Percentiles rank a stretch among this genome's conserved stretches.
Conservation (phyloP, 2,329 filamentous ascomycete species). For the Clonostachys rhizophaga region DNA sequence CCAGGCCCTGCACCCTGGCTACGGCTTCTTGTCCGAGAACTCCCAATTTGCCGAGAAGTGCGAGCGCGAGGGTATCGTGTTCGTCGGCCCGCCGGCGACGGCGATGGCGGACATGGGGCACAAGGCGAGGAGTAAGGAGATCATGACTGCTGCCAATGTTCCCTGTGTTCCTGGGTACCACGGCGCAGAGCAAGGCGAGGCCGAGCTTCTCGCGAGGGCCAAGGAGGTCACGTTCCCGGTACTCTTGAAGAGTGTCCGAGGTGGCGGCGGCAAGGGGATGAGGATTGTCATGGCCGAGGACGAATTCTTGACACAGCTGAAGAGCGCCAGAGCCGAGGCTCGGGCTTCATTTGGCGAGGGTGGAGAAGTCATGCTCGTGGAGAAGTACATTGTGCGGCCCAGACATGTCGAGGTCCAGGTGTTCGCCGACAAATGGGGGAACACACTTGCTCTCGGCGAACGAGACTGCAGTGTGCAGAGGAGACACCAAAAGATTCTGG, state of each 20-base stretch:
- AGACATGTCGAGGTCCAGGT: slow-evolving; percentile 89
- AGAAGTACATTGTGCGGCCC: slow-evolving; percentile 74
- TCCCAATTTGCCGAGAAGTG: slow-evolving; percentile 84
- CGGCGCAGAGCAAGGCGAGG: slow-evolving; percentile 71
- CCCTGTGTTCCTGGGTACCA: slow-evolving; percentile 97
- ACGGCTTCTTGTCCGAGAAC: slow-evolving; percentile 95
- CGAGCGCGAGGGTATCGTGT: slow-evolving; percentile 83
- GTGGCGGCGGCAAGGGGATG: slow-evolving; percentile 83
- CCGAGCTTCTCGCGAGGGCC: slow-evolving; percentile 61
- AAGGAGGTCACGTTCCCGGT: slow-evolving; percentile 65
- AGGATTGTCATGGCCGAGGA: slow-evolving; percentile 64
- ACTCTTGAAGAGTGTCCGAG: slow-evolving; percentile 74
- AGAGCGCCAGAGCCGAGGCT: slow-evolving; percentile 71
- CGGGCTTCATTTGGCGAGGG: slow-evolving; percentile 76
- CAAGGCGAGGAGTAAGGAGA: slow-evolving; percentile 90
- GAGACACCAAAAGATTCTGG: slow-evolving; percentile 85
- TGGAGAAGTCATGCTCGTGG: slow-evolving; percentile 76
- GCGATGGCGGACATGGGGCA: slow-evolving; percentile 90
- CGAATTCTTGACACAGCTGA: slow-evolving; percentile 67
- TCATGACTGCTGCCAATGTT: slow-evolving; percentile 93
- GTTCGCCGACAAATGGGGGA: slow-evolving; percentile 76
- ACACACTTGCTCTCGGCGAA: slow-evolving; percentile 80
- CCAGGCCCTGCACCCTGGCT: slow-evolving; percentile 90
- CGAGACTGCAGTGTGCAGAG: slow-evolving; percentile 85
- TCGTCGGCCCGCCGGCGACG: slow-evolving; percentile 83